A percentile compares a stretch with the other conserved stretches of the same genome.
Evolutionary conservation across 2,329 filamentous ascomycete species (phyloP).

Genomic region (Xylariaceae sp.): DNA sequence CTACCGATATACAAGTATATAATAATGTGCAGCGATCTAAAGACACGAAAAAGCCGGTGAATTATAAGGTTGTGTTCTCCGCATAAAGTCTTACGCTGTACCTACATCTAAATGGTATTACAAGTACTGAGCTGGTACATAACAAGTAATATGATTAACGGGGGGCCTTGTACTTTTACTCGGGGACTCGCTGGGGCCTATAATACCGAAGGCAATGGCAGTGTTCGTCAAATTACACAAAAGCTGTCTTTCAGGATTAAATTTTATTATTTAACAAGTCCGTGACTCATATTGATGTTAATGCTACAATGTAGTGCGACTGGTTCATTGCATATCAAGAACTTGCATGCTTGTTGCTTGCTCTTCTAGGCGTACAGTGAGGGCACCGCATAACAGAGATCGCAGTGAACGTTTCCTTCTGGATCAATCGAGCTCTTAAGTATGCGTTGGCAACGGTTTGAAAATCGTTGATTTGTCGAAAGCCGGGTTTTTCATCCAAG

Average conservation of each 20-base stretch:
- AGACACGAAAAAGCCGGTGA: no score
- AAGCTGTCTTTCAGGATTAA: background rate
- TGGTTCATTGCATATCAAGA: conserved; percentile 8
- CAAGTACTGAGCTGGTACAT: no score
- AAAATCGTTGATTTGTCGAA: no score
- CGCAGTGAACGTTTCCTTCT: background rate
- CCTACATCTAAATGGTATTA: no score
- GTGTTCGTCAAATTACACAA: background rate
- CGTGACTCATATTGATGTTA: background rate
- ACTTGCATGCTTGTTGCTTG: no score
- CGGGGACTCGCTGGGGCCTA: no score
- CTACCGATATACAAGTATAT: no score
- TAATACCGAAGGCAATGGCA: no score
- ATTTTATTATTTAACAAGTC: conserved; percentile 1
- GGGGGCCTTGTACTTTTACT: background rate
- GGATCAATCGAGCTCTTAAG: background rate
- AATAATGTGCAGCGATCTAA: no score
- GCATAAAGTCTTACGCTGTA: background rate
- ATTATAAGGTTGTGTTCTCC: background rate
- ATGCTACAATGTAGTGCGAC: conserved; percentile 14
- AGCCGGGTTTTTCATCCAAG: no score
- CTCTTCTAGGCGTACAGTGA: background rate
- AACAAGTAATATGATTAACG: background rate
- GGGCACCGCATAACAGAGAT: background rate
- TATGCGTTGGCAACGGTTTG: no score